Conservation (phyloP, 257 asterid species). For the Solanum piurae region DNA sequence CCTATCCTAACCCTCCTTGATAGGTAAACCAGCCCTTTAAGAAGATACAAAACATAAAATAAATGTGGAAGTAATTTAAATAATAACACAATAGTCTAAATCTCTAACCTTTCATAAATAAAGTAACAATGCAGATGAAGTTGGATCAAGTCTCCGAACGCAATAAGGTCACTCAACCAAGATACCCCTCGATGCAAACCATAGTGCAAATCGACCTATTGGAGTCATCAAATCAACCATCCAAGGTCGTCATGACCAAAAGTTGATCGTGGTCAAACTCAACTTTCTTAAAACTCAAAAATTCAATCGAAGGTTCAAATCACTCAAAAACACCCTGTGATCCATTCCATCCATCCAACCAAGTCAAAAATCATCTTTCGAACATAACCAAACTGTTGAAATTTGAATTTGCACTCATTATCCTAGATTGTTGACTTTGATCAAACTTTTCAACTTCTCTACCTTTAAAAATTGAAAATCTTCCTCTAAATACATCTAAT, state of each 20-base stretch:
- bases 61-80: neutral
- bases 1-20: neutral
- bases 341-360: neutral
- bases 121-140: neutral
- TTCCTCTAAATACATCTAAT: neutral
- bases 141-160: neutral
- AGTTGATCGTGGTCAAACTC: neutral
- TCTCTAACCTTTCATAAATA: neutral
- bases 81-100: neutral
- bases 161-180: neutral
- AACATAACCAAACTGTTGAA: neutral
- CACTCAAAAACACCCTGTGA: neutral
- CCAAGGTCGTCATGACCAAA: neutral
- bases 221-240: neutral
- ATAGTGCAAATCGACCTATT: neutral
- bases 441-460: neutral
- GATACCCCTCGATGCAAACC: neutral
- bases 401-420: neutral
- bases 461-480: neutral
- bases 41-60: neutral
- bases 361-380: neutral
- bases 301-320: neutral
- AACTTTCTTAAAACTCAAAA: neutral
- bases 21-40: neutral
- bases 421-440: neutral